Conservation (phyloP, 1,139 yeast species). For the Geotrichum macrosporum region DNA sequence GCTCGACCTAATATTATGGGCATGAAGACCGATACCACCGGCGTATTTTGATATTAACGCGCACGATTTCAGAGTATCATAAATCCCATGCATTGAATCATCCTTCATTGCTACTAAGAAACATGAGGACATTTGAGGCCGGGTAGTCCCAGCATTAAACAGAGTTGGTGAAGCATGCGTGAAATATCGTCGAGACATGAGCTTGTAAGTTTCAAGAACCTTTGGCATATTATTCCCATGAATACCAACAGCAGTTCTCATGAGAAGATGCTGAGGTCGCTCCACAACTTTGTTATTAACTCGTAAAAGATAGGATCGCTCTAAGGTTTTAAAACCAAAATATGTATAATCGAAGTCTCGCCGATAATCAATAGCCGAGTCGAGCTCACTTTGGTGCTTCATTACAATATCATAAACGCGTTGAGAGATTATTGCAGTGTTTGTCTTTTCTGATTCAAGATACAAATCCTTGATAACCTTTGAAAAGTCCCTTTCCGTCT, state of each 20-base stretch:
- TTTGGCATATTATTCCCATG: conserved; percentile 61
- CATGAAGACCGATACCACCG: conserved; percentile 80
- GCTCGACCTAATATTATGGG: conserved; percentile 66
- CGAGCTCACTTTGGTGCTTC: conserved; percentile 51
- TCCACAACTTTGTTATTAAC: conserved; percentile 60
- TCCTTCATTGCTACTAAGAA: conserved; percentile 75
- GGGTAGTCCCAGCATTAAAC: conserved; percentile 74
- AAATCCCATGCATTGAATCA: conserved; percentile 77
- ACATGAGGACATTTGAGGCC: conserved; percentile 74
- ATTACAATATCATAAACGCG: conserved; percentile 53
- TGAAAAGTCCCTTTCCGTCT: conserved; percentile 68
- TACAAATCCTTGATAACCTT: conserved; percentile 62
- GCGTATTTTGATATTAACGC: conserved; percentile 77
- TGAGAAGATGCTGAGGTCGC: conserved; percentile 73
- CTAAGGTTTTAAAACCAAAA: conserved; percentile 73
- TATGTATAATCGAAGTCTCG: conserved; percentile 65
- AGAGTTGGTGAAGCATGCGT: conserved; percentile 81
- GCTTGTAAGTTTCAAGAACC: conserved; percentile 63
- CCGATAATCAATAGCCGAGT: conserved; percentile 59
- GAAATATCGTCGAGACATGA: conserved; percentile 71
- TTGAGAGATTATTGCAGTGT: conserved; percentile 64
- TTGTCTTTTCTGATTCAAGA: conserved; percentile 55
- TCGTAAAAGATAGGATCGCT: conserved; percentile 62
- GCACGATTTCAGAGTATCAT: conserved; percentile 68
- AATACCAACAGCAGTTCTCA: conserved; percentile 77